phyloP scores from a whole-genome alignment of 306 rosid genomes.

The Calophaca sinica region DNA sequence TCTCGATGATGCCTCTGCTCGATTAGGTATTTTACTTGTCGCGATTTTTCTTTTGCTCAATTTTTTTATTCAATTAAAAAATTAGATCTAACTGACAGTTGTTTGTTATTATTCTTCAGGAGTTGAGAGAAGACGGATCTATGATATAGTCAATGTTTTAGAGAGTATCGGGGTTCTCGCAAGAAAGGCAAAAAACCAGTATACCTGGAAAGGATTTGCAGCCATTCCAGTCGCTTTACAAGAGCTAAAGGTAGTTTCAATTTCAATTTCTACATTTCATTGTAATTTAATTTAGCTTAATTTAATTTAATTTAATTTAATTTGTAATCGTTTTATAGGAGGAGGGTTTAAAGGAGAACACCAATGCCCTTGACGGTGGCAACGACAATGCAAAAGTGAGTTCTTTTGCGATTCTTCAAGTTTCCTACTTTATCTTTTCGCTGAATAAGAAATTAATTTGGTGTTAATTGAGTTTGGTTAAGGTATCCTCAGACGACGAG shows the following conservation, averaged over 20 bases:
- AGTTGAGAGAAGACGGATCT: slow-evolving; percentile 92
- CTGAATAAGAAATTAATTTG: too few relatives aligned
- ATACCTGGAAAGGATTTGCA: slow-evolving; percentile 83
- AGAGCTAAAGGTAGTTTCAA: slow-evolving; percentile 68
- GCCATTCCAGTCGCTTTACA: slow-evolving; percentile 70
- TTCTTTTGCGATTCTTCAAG: background rate
- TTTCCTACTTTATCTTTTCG: background rate
- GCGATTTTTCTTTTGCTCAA: too few relatives aligned
- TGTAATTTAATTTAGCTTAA: too few relatives aligned
- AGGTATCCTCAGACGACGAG: slow-evolving; percentile 75
- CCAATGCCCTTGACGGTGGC: slow-evolving; percentile 49
- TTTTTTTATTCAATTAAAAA: too few relatives aligned
- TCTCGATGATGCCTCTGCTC: slow-evolving; percentile 89
- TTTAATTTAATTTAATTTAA: background rate
- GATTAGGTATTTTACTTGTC: slow-evolving; percentile 62
- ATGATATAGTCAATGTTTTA: slow-evolving; percentile 87
- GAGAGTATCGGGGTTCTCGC: slow-evolving; percentile 93
- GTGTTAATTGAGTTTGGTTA: background rate
- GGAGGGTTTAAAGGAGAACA: slow-evolving; percentile 66
- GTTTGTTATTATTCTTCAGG: slow-evolving; percentile 50
- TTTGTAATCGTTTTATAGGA: slow-evolving; percentile 55
- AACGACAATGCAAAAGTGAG: slow-evolving; percentile 60
- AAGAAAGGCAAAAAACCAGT: slow-evolving; percentile 89
- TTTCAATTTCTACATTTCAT: too few relatives aligned
- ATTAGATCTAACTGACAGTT: background rate